Evolutionary conservation across 2,329 filamentous ascomycete species (phyloP), one percentile per base, ranked within the genome.

Genomic region (Nemania sp.): DNA sequence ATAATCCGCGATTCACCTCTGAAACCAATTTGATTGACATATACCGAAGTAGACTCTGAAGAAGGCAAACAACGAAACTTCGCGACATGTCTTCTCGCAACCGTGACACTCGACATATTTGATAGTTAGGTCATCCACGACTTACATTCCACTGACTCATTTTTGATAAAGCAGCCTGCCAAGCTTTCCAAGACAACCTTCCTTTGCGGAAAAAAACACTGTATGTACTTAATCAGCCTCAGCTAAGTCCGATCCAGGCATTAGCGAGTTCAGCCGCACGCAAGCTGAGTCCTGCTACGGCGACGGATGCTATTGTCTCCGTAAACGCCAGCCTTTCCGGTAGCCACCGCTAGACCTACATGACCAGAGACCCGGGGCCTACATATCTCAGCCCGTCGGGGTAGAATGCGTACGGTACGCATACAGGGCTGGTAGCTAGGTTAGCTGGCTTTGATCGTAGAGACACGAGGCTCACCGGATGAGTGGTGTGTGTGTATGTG

Each of bases 181-280:
- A 47, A 48, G 23, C 28, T 39, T 19, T n/a, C n/a, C n/a, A n/a
- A n/a, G n/a, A n/a, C n/a, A n/a, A n/a, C n/a, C n/a, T n/a, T n/a
- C n/a, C n/a, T n/a, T n/a, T n/a, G n/a, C n/a, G n/a, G n/a, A n/a
- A n/a, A n/a, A n/a, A n/a, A n/a, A n/a, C n/a, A n/a, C n/a, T n/a
- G n/a, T n/a, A n/a, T n/a, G n/a, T n/a, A n/a, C n/a, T n/a, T 33
- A 46, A 51, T 48, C 42, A 48, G 48, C 33, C 53, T 56, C 53
- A 56, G 53, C 53, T 50, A 23, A 26, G 24, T 15, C 36, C 39
- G 20, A 34, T 50, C 28, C 17, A 52, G n/a, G 39, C 33, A 45
- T 47, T 45, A 52, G 44, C 44, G 44, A 44, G 39, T 49, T 46
- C 49, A 56, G 54, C 49, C 37, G 17, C 33, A 40, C 17, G 30